Conservation (phyloP, 2,329 filamentous ascomycete genomes). For the Metarhizium album region DNA sequence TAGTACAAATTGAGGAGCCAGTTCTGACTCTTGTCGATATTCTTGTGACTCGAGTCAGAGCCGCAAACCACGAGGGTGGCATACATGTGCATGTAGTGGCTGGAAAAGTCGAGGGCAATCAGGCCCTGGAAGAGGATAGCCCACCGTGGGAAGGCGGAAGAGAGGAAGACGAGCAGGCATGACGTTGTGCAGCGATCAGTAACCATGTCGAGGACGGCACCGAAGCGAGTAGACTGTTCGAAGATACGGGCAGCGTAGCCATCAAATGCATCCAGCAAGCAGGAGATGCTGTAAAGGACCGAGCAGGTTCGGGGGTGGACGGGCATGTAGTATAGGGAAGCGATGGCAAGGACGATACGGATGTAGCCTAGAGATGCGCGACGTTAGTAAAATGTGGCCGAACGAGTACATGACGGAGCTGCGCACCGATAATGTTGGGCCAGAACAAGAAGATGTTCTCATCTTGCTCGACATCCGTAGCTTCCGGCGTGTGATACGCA, state of each 20-base stretch:
- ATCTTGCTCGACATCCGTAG: slow-evolving; percentile 25
- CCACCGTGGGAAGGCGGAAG: slow-evolving; percentile 89
- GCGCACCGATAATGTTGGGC: slow-evolving; percentile 70
- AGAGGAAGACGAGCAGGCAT: slow-evolving; percentile 88
- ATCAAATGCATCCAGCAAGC: slow-evolving; percentile 88
- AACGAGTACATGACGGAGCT: not conserved
- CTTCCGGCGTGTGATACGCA: slow-evolving; percentile 23
- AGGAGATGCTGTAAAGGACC: slow-evolving; percentile 83
- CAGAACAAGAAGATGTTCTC: slow-evolving; percentile 79
- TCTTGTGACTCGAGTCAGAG: slow-evolving; percentile 77
- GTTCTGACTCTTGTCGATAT: slow-evolving; percentile 77
- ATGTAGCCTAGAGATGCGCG: slow-evolving; percentile 49
- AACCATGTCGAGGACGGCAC: slow-evolving; percentile 96
- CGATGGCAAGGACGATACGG: slow-evolving; percentile 71
- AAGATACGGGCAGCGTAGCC: slow-evolving; percentile 73
- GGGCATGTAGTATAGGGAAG: slow-evolving; percentile 97
- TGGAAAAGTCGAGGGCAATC: slow-evolving; percentile 85
- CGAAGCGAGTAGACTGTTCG: slow-evolving; percentile 89
- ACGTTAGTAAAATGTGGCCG: not conserved
- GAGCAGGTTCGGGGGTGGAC: slow-evolving; percentile 94
- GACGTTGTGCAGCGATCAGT: slow-evolving; percentile 96
- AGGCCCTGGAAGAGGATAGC: slow-evolving; percentile 88
- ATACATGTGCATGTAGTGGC: slow-evolving; percentile 99
- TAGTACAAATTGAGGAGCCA: slow-evolving; percentile 93
- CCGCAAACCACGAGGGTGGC: slow-evolving; percentile 83